Base-by-base conservation (phyloP, 208 protist genomes). In the Leishmania major region DNA sequence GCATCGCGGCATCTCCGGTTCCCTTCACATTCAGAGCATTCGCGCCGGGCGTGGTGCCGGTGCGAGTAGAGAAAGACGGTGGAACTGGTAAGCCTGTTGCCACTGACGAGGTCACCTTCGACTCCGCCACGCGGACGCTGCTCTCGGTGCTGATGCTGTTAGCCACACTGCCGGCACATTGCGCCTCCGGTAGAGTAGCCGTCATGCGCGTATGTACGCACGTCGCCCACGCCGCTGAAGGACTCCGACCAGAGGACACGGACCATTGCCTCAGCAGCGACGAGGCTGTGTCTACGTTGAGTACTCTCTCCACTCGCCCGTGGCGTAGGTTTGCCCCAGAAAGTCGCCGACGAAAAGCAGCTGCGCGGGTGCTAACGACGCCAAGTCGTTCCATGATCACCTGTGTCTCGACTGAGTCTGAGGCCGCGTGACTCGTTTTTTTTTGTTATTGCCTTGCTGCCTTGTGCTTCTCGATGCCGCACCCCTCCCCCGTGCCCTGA, bases 1-100 rank as follows among this genome's bases (percentile, higher is more conserved):
- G n/a, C 55, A 83, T 78, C 19, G 10, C 37, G 17, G 28, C 75
- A 69, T 81, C 78, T 64, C 84, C 79, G 22, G 7, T 59, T 19
- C n/a, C 40, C 19, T 47, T 72, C 22, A 47, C 35, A 25, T 15
- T 47, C 3, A 15, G 37, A 7, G 67, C 40, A 10, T n/a, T n/a
- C 67, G 22, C 1, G 10, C 40, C 25, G 22, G 37, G 3, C 43
- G 67, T 15, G 19, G 37, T 47, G 37, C 11, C 40, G 13, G 10
- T n/a, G 31, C 11, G 37, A 72, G 1, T 72, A 19, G 67, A 45
- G 40, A 40, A 47, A 13, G 67, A 72, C 8, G 67, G 17, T 28
- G 67, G 11, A 15, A 72, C 62, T 74, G 17, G 84, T 71, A 51
- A 81, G 17, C 2, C 17, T 81, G 66, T 79, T 71, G 72, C 37